These are phyloP conservation scores for Barbarea vulgaris DNA, from an alignment of 345 rosid species.

Conservation along the genomic window DNA sequence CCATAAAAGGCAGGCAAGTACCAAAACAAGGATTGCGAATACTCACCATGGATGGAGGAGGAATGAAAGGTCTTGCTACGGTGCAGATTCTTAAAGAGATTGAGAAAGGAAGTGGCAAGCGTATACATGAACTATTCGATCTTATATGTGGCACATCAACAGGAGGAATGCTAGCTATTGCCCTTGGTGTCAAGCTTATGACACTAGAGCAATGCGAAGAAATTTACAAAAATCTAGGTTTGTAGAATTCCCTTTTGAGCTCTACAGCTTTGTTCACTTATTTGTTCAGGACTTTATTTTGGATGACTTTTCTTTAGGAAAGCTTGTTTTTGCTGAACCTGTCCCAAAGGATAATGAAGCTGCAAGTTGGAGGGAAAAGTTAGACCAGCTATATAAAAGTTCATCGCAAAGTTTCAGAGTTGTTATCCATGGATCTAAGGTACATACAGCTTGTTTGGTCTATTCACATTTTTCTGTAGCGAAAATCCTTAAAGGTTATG, in stretches of 20 bases:
- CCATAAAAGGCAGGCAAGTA: constrained; percentile 85
- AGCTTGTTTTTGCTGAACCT: constrained; percentile 97
- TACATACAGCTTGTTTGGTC: constrained; percentile 40
- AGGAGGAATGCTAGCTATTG: constrained; percentile 98
- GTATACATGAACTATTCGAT: constrained; percentile 94
- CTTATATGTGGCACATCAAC: constrained; percentile 99
- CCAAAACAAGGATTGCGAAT: constrained; percentile 94
- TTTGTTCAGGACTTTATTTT: constrained; percentile 32
- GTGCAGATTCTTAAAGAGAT: constrained; percentile 97
- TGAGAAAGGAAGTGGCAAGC: constrained; percentile 95
- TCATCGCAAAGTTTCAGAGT: constrained; percentile 99
- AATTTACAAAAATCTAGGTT: constrained; percentile 97
- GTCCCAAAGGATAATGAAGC: constrained; percentile 95
- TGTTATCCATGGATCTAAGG: constrained; percentile 99
- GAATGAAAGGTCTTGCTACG: constrained; percentile 99
- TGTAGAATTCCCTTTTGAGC: constrained; percentile 22
- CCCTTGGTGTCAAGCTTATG: constrained; percentile 94
- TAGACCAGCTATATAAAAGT: constrained; percentile 96
- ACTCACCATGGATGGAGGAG: constrained; percentile 99
- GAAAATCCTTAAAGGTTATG: constrained; percentile 3
- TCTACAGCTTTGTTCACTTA: not conserved
- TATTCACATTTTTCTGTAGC: constrained; percentile 11
- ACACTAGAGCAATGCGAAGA: constrained; percentile 88
- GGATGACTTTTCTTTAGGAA: constrained; percentile 56
- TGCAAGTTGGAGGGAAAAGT: constrained; percentile 98